These are phyloP conservation scores for Globisporangium megalacanthum DNA, from an alignment of 352 stramenopile species.

Conservation along the genomic window DNA sequence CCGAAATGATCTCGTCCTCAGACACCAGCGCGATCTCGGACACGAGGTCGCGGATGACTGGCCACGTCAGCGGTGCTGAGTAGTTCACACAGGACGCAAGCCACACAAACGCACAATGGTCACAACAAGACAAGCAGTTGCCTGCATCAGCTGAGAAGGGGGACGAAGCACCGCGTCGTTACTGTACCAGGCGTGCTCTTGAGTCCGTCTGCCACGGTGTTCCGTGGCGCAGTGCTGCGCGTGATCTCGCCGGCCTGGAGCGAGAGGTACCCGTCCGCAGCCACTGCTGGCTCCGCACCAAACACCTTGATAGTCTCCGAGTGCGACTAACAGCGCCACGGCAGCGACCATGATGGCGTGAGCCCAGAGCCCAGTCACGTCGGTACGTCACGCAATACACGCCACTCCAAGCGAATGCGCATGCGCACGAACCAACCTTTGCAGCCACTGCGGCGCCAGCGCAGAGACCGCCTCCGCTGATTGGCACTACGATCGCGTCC, in stretches of 20 bases:
- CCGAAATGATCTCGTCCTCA: constrained; percentile 77
- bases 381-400: too few relatives aligned
- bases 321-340: constrained; percentile 12
- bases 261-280: constrained; percentile 49
- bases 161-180: background rate
- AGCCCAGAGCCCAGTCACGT: background rate
- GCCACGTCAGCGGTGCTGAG: constrained; percentile 31
- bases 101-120: background rate
- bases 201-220: constrained; percentile 67
- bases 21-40: constrained; percentile 83
- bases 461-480: constrained; percentile 82
- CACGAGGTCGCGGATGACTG: constrained; percentile 82
- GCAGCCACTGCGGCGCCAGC: constrained; percentile 74
- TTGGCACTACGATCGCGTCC: constrained; percentile 80
- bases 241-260: constrained; percentile 34
- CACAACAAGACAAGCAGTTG: too few relatives aligned
- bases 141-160: too few relatives aligned
- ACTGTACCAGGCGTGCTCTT: constrained; percentile 56
- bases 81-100: background rate
- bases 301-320: constrained; percentile 59
- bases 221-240: constrained; percentile 32
- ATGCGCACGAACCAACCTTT: constrained; percentile 34
- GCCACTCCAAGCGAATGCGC: background rate
- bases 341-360: background rate
- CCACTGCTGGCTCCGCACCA: constrained; percentile 53